phyloP scores from a whole-genome alignment of 2,329 filamentous ascomycete species.

The Xylariaceae sp. region DNA sequence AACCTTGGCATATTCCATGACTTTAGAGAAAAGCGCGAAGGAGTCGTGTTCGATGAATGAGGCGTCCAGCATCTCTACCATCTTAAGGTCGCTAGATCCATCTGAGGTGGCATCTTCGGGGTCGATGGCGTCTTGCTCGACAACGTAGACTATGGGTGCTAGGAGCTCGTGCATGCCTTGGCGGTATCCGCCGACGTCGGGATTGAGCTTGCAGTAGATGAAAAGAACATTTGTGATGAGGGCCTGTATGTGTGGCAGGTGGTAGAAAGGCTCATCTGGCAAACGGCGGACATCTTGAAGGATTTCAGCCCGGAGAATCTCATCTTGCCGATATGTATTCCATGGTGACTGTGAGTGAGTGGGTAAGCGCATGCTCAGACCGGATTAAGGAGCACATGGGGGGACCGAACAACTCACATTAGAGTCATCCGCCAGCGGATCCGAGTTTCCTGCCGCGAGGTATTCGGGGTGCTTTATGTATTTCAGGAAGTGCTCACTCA shows the following conservation, averaged over 20 bases:
- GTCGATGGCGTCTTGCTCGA: conserved; percentile 76
- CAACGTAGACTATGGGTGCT: conserved; percentile 79
- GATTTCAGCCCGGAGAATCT: conserved; percentile 80
- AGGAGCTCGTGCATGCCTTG: conserved; percentile 98
- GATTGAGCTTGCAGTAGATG: conserved; percentile 89
- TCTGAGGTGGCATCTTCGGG: conserved; percentile 33
- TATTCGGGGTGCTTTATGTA: conserved; percentile 82
- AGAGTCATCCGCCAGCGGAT: conserved; percentile 80
- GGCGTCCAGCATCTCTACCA: conserved; percentile 64
- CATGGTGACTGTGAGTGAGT: conserved; percentile 67
- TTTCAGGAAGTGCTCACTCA: conserved; percentile 69
- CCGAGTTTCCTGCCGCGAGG: conserved; percentile 61
- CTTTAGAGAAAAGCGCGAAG: conserved; percentile 73
- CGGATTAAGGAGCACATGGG: not conserved
- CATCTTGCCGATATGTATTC: conserved; percentile 80
- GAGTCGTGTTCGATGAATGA: conserved; percentile 83
- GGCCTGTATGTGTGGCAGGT: conserved; percentile 68
- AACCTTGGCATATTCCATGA: conserved; percentile 81
- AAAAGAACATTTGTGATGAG: conserved; percentile 88
- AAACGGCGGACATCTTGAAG: conserved; percentile 90
- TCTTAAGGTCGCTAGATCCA: conserved; percentile 42
- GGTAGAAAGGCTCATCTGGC: conserved; percentile 87
- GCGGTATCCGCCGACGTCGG: conserved; percentile 79
- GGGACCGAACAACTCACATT: conserved; percentile 36
- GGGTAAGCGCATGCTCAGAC: conserved; percentile 13